A percentile compares a stretch with the other conserved stretches of the same genome.
phyloP scores from a whole-genome alignment of 108 stramenopile species.

The Aurantiochytrium sp. region DNA sequence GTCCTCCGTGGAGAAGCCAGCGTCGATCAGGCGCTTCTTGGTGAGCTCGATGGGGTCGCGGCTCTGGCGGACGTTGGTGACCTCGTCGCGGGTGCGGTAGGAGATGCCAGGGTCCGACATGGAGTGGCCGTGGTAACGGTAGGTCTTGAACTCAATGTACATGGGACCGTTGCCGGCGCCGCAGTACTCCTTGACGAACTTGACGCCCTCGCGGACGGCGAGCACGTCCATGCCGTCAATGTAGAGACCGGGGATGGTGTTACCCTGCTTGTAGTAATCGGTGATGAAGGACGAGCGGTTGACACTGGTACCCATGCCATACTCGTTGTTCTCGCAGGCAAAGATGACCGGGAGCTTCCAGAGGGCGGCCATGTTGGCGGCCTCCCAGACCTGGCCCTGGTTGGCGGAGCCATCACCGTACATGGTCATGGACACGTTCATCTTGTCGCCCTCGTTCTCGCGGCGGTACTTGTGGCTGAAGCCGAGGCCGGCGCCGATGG shows the following conservation, averaged over 20 bases:
- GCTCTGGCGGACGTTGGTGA: constrained; percentile 87
- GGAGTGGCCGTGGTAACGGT: constrained; percentile 99
- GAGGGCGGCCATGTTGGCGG: constrained; percentile 85
- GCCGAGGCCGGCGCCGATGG: constrained; percentile 91
- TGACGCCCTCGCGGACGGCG: constrained; percentile 89
- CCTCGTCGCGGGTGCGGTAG: constrained; percentile 98
- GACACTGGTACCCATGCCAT: constrained; percentile 99
- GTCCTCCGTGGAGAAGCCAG: too few relatives aligned
- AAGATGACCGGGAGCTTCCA: constrained; percentile 98
- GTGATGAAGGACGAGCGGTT: constrained; percentile 85
- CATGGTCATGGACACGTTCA: constrained; percentile 81
- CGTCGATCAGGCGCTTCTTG: constrained; percentile 45
- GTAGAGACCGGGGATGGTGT: constrained; percentile 85
- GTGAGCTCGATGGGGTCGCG: constrained; percentile 95
- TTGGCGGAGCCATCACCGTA: constrained; percentile 99
- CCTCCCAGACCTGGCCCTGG: constrained; percentile 99
- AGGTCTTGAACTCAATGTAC: constrained; percentile 95
- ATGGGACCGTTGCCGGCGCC: constrained; percentile 90
- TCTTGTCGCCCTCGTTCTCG: background rate
- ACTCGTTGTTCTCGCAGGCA: constrained; percentile 98
- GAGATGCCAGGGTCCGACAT: constrained; percentile 99
- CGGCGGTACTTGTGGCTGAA: constrained; percentile 93
- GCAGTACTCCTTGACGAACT: constrained; percentile 89
- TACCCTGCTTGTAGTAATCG: constrained; percentile 98
- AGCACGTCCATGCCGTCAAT: constrained; percentile 99